A percentile compares a stretch with the other conserved stretches of the same genome.
These are phyloP conservation scores for Lachnellula subtilissima DNA, from an alignment of 2,329 filamentous ascomycete genomes.

Conservation along the genomic window DNA sequence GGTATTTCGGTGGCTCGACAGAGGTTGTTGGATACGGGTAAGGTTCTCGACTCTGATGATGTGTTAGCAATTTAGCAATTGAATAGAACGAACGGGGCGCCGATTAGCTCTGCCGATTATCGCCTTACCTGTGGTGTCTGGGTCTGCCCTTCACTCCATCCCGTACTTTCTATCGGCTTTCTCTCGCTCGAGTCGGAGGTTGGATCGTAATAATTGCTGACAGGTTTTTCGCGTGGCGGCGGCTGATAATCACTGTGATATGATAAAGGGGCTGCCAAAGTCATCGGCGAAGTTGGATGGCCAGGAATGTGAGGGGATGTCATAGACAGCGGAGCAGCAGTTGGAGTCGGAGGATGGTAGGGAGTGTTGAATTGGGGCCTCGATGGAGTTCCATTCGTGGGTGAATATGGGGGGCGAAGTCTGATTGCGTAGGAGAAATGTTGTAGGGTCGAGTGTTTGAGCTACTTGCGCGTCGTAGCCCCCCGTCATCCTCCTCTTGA, in stretches of 20 bases:
- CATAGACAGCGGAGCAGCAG: constrained; percentile 22
- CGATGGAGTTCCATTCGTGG: constrained; percentile 27
- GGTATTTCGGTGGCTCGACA: constrained; percentile 44
- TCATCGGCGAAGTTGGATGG: constrained; percentile 25
- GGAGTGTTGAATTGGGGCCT: constrained; percentile 29
- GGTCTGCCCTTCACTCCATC: constrained; percentile 25
- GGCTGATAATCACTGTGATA: constrained; percentile 33
- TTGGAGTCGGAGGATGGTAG: constrained; percentile 26
- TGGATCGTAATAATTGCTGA: constrained; percentile 42
- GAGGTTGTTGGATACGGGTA: constrained; percentile 42
- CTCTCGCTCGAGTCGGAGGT: constrained; percentile 40
- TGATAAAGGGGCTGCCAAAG: constrained; percentile 21
- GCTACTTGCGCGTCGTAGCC: constrained; percentile 24
- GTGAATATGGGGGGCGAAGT: constrained; percentile 25
- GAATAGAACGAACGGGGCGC: constrained; percentile 1
- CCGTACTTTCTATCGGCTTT: constrained; percentile 32
- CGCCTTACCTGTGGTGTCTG: constrained; percentile 29
- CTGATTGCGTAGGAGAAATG: constrained; percentile 25
- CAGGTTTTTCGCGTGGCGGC: constrained; percentile 35
- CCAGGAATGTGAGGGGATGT: constrained; percentile 25
- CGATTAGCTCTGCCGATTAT: background rate
- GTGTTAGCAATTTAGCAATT: constrained; percentile 17
- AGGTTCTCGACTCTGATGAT: constrained; percentile 43
- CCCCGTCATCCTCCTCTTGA: constrained; percentile 24
- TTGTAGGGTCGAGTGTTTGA: constrained; percentile 24